Conservation (phyloP, 73 alveolate species). For the Tetrahymena elliotti region DNA sequence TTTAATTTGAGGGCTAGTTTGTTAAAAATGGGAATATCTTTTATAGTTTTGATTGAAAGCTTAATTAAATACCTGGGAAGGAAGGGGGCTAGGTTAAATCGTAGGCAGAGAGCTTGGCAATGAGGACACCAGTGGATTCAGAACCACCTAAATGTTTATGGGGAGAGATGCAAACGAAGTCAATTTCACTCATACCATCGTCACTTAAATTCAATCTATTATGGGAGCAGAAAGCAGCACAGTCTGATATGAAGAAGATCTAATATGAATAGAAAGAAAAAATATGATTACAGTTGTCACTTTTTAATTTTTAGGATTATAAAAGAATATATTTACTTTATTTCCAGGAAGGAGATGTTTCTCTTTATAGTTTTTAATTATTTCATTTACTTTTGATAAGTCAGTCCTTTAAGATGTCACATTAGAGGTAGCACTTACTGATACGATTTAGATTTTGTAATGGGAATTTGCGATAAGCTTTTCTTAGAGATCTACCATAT, state of each 20-base stretch:
- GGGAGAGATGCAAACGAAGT: background rate
- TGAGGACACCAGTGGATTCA: background rate
- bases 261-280: background rate
- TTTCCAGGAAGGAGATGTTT: background rate
- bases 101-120: background rate
- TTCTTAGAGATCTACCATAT: background rate
- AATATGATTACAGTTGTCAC: background rate
- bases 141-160: background rate
- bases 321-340: background rate
- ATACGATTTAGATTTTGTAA: background rate
- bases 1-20: too few relatives aligned
- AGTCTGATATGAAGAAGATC: background rate
- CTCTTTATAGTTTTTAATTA: background rate
- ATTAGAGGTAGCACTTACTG: background rate
- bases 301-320: background rate
- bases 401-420: background rate
- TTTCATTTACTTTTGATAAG: background rate
- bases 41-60: background rate
- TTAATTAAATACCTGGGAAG: background rate
- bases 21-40: background rate
- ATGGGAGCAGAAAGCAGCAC: background rate
- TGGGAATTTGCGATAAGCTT: background rate
- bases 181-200: background rate
- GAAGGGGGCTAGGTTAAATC: background rate
- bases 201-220: background rate